Evolutionary conservation across 768 basidiomycete genomes (phyloP).

Genomic region (Imleria badia): DNA sequence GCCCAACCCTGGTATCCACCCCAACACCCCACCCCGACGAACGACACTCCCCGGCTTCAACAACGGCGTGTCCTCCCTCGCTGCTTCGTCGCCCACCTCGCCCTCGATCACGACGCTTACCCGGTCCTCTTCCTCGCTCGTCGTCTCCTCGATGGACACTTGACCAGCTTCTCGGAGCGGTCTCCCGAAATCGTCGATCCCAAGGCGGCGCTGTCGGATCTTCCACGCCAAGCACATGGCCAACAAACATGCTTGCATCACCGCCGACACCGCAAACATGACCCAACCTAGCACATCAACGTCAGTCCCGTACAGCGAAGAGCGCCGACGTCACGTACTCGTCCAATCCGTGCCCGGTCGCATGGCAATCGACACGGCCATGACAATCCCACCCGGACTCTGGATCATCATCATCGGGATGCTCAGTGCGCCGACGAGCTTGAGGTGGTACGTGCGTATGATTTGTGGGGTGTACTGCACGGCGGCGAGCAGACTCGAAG

Average conservation of each 20-base stretch:
- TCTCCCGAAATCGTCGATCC: constrained; percentile 88
- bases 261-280: constrained; percentile 75
- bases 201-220: constrained; percentile 66
- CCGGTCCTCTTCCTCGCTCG: constrained; percentile 7
- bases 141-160: background rate
- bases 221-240: constrained; percentile 88
- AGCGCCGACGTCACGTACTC: constrained; percentile 42
- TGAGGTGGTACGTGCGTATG: constrained; percentile 68
- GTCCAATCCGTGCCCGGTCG: constrained; percentile 85
- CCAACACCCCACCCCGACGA: constrained; percentile 20
- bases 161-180: constrained; percentile 34
- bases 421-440: constrained; percentile 88
- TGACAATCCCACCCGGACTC: constrained; percentile 84
- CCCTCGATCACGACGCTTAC: constrained; percentile 25
- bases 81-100: constrained; percentile 2
- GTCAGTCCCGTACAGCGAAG: background rate
- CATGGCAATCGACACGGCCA: constrained; percentile 80
- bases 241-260: constrained; percentile 81
- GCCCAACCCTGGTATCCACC: constrained; percentile 24
- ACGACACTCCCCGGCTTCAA: constrained; percentile 23
- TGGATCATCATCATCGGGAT: constrained; percentile 97
- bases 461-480: constrained; percentile 91
- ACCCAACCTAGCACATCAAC: constrained; percentile 59
- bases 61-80: constrained; percentile 22
- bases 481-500: constrained; percentile 73